Evolutionary conservation across 1,139 yeast species (phyloP).

Genomic region (Yamadazyma aaseri): DNA sequence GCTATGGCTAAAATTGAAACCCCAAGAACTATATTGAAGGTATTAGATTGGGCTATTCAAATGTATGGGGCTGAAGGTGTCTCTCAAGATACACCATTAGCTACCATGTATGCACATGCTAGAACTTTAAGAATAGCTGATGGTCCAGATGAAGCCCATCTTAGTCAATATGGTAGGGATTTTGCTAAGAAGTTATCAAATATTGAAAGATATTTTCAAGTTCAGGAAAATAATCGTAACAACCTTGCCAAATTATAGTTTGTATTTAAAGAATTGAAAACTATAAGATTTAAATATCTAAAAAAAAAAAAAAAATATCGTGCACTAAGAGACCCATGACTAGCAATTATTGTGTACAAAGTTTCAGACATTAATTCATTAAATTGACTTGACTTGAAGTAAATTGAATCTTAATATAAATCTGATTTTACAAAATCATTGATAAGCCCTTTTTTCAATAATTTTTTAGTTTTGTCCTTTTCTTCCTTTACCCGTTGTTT

Average conservation of each 20-base stretch:
- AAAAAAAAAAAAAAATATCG: constrained; percentile 1
- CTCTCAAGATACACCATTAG: constrained; percentile 61
- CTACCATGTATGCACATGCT: constrained; percentile 53
- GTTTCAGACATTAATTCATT: constrained; percentile 4
- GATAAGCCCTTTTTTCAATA: constrained; percentile 53
- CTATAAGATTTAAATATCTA: not conserved
- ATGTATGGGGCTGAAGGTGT: constrained; percentile 72
- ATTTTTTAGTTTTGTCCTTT: constrained; percentile 46
- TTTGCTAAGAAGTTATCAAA: constrained; percentile 35
- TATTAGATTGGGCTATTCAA: constrained; percentile 69
- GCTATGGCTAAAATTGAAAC: constrained; percentile 71
- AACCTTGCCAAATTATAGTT: constrained; percentile 29
- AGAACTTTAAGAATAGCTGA: constrained; percentile 70
- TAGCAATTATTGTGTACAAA: too few relatives aligned
- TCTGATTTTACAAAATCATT: constrained; percentile 56
- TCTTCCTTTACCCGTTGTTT: constrained; percentile 44
- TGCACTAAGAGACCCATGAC: too few relatives aligned
- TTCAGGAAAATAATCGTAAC: constrained; percentile 19
- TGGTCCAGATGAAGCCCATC: constrained; percentile 76
- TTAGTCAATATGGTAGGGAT: constrained; percentile 56
- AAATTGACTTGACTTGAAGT: constrained; percentile 3
- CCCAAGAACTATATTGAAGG: constrained; percentile 54
- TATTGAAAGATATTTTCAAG: constrained; percentile 35
- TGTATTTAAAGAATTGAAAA: too few relatives aligned
- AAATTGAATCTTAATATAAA: constrained; percentile 36